Evolutionary conservation across 2,329 filamentous ascomycete genomes (phyloP), one percentile per base, ranked within the genome.

Genomic region (Colletotrichum sp.): DNA sequence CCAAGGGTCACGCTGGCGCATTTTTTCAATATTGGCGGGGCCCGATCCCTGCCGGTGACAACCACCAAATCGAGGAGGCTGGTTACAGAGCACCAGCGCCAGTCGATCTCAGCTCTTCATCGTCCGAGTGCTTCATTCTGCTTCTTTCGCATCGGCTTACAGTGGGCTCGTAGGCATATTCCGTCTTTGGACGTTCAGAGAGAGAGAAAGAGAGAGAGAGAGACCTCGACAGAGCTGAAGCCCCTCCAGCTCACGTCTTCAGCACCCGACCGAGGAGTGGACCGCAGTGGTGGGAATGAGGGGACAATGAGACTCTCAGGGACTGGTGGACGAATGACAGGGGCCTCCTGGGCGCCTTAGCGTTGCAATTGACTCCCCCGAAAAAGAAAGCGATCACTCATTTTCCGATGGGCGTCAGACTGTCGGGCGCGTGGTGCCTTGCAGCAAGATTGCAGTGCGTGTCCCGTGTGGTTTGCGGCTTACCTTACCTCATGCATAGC

Each of bases 281-380:
- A 64, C 59, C 48, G 34, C 25, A 60, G 60, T 52, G 52, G 48
- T 57, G 13, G 16, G 61, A 72, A 75, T 72, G 68, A 72, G 70
- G 70, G 73, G 73, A 55, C 32, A 48, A 73, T 75, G 63, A 57
- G 32, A 75, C 69, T 63, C 63, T 72, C 55, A 75, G 69, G 69
- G 69, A 67, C 69, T 59, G 19, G 27, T 30, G 39, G 57, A 48
- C 69, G 27, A 75, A 65, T 73, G 57, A 48, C 73, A 68, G 69
- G 73, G 64, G 28, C 52, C 59, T 76, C 68, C 61, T 9, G 68
- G 52, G 55, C 60, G 52, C 44, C 25, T 39, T 74, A 65, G 72
- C 74, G 70, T 73, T 55, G 36, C 34, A 69, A 76, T 69, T 61
- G 44, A 52, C 68, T 48, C 30, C 22, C 25, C 19, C 15, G 48